Conservation (phyloP, 2,329 filamentous ascomycete genomes). For the Alternaria ethzedia region DNA sequence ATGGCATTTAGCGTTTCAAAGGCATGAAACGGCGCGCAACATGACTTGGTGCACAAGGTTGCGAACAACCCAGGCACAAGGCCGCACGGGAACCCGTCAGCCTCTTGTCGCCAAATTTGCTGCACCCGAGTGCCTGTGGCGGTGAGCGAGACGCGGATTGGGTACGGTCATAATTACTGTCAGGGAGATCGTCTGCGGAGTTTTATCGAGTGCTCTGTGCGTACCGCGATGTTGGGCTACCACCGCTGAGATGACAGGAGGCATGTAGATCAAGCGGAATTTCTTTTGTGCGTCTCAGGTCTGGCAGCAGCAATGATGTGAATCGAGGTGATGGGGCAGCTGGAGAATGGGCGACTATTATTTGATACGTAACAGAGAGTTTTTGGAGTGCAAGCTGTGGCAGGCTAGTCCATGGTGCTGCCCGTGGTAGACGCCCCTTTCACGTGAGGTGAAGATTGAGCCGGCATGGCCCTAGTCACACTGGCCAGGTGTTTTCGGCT, state of each 20-base stretch:
- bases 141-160: constrained; percentile 27
- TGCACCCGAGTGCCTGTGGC: constrained; percentile 20
- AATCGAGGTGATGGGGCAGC: neutral
- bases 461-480: constrained; percentile 29
- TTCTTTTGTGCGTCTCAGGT: constrained; percentile 18
- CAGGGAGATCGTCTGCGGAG: constrained; percentile 30
- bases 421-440: constrained; percentile 28
- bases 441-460: constrained; percentile 35
- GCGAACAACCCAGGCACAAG: neutral
- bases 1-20: constrained; percentile 5
- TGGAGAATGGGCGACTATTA: constrained; percentile 23
- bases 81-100: constrained; percentile 4
- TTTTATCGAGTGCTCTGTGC: constrained; percentile 29
- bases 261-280: constrained; percentile 3
- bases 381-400: constrained; percentile 8
- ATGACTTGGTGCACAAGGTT: constrained; percentile 8
- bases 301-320: constrained; percentile 1
- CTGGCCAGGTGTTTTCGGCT: constrained; percentile 38
- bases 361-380: constrained; percentile 27
- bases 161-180: constrained; percentile 26
- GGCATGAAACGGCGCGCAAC: constrained; percentile 16
- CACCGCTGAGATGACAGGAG: constrained; percentile 29
- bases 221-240: constrained; percentile 15
- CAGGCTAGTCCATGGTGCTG: constrained; percentile 20
- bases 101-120: constrained; percentile 9